These are phyloP conservation scores for Mycena latifolia DNA, from an alignment of 768 basidiomycete genomes.

Conservation along the genomic window DNA sequence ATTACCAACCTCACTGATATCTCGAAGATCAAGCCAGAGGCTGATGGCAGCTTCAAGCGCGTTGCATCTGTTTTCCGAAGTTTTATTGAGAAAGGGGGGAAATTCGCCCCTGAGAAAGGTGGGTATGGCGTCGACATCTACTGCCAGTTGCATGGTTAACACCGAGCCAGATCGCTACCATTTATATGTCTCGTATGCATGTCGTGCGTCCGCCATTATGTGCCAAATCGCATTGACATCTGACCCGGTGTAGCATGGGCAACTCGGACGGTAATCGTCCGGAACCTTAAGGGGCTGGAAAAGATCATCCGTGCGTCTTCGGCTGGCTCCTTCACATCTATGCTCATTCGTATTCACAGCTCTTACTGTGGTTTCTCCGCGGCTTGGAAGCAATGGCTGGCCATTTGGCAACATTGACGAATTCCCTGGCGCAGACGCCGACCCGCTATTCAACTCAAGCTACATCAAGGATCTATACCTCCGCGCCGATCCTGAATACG, in stretches of 20 bases:
- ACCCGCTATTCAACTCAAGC: conserved; percentile 75
- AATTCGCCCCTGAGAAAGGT: conserved; percentile 85
- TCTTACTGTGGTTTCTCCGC: conserved; percentile 86
- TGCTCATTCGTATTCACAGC: conserved; percentile 55
- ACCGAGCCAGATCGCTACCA: conserved; percentile 84
- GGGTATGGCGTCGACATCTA: no score
- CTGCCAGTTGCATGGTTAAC: neutral
- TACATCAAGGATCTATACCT: conserved; percentile 91
- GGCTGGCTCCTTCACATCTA: neutral
- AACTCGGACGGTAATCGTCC: conserved; percentile 87
- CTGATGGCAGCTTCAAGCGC: conserved; percentile 69
- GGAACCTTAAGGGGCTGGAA: conserved; percentile 94
- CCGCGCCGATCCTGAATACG: conserved; percentile 77
- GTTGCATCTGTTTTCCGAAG: conserved; percentile 66
- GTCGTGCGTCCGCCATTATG: conserved; percentile 65
- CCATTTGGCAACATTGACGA: conserved; percentile 79
- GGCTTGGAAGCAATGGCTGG: conserved; percentile 88
- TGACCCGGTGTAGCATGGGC: conserved; percentile 82
- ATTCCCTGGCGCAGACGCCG: conserved; percentile 78
- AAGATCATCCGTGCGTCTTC: conserved; percentile 74
- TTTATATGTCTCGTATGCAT: conserved; percentile 90
- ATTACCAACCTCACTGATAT: conserved; percentile 60
- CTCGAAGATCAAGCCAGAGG: conserved; percentile 59
- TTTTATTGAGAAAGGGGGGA: conserved; percentile 64
- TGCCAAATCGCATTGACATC: neutral